phyloP scores from a whole-genome alignment of 2,329 filamentous ascomycete species.

The Teratosphaeria pseudoeucalypti region DNA sequence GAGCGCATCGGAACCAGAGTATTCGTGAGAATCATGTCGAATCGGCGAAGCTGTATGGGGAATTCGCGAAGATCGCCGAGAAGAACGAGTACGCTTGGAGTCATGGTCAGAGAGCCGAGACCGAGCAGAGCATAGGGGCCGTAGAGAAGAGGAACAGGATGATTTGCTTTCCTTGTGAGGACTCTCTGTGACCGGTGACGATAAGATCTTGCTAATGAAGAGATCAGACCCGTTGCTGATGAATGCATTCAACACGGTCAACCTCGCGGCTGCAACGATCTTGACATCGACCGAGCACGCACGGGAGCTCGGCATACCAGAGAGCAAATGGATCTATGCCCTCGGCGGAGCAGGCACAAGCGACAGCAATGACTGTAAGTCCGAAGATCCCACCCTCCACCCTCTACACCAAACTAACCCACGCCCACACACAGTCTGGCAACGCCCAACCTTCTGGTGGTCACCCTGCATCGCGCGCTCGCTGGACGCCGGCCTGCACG shows the following conservation, averaged over 20 bases:
- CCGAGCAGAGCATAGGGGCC: slow-evolving; percentile 43
- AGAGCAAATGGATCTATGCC: slow-evolving; percentile 52
- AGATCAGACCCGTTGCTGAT: slow-evolving; percentile 53
- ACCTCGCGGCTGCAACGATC: slow-evolving; percentile 51
- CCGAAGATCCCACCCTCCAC: neutral
- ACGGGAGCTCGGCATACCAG: slow-evolving; percentile 42
- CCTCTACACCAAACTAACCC: neutral
- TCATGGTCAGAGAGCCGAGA: slow-evolving; percentile 37
- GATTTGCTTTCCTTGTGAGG: slow-evolving; percentile 55
- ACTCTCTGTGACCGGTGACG: neutral
- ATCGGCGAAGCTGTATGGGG: slow-evolving; percentile 49
- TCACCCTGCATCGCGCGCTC: slow-evolving; percentile 50
- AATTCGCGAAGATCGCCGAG: slow-evolving; percentile 49
- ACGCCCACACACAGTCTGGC: slow-evolving; percentile 45
- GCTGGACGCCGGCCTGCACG: slow-evolving; percentile 43
- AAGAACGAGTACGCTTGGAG: slow-evolving; percentile 48
- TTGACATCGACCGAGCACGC: slow-evolving; percentile 50
- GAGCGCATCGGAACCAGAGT: slow-evolving; percentile 46
- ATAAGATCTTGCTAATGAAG: neutral
- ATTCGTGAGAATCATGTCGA: slow-evolving; percentile 47
- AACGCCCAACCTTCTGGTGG: slow-evolving; percentile 47
- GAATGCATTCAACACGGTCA: slow-evolving; percentile 63
- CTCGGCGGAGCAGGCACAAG: slow-evolving; percentile 53
- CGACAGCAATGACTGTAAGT: slow-evolving; percentile 46
- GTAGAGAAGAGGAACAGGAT: slow-evolving; percentile 51